Percentiles rank a stretch among this genome's conserved stretches.
Conservation (phyloP, 129 eudicot species). For the Escallonia herrerae region DNA sequence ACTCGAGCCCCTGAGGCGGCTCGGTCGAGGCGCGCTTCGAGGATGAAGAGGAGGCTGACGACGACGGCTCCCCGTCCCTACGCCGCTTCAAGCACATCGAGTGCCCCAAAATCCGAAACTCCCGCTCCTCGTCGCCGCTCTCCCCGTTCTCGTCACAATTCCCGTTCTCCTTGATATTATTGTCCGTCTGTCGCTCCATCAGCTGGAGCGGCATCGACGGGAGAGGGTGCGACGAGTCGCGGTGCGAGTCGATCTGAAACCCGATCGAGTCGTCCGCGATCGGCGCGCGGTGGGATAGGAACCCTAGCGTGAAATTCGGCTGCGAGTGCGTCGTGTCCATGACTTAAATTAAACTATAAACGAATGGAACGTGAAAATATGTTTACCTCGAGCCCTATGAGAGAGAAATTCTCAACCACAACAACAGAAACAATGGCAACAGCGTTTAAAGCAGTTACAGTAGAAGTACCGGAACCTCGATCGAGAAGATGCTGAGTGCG, state of each 20-base stretch:
- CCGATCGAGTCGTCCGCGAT: conserved; percentile 47
- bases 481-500: background rate
- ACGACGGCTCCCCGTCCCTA: conserved; percentile 56
- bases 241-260: conserved; percentile 71
- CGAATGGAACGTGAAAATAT: background rate
- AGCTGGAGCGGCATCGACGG: conserved; percentile 66
- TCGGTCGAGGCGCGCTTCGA: conserved; percentile 21
- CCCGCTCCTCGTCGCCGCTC: conserved; percentile 45
- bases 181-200: conserved; percentile 51
- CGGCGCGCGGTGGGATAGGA: conserved; percentile 42
- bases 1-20: conserved; percentile 37
- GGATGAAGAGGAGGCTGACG: conserved; percentile 26
- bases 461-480: background rate
- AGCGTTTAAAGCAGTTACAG: conserved; percentile 2
- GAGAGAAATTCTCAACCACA: background rate
- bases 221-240: conserved; percentile 30
- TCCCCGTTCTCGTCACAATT: conserved; percentile 15
- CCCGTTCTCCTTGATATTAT: conserved; percentile 12
- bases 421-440: conserved; percentile 12
- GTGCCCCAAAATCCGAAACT: conserved; percentile 81
- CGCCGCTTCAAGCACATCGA: conserved; percentile 75
- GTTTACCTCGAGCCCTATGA: background rate
- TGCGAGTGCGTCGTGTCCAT: conserved; percentile 66
- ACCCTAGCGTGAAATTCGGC: conserved; percentile 57
- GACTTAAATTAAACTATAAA: background rate